Percentiles rank a stretch among this genome's conserved stretches.
Evolutionary conservation across 2,329 filamentous ascomycete species (phyloP).

Genomic region (Nakataea oryzae): DNA sequence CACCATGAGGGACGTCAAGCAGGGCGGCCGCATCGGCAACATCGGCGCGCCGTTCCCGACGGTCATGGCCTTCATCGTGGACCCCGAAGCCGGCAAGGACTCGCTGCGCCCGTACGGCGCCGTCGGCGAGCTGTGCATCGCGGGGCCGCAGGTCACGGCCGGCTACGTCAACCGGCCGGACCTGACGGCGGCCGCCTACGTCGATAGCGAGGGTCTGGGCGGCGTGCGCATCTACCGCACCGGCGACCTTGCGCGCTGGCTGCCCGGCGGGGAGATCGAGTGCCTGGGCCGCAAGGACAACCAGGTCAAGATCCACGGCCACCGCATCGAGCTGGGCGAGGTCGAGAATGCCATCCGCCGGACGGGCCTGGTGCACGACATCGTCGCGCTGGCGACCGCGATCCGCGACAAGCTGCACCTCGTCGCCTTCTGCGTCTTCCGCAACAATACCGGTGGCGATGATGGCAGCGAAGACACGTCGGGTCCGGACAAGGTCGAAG

Average conservation of each 20-base stretch:
- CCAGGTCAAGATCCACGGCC: slow-evolving; percentile 3
- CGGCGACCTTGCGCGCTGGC: slow-evolving; percentile 4
- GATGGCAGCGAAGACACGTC: not conserved
- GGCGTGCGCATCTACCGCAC: slow-evolving; percentile 8
- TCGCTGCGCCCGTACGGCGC: slow-evolving; percentile 8
- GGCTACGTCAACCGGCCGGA: slow-evolving; percentile 26
- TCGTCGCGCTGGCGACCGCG: not conserved
- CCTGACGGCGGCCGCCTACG: not conserved
- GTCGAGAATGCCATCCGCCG: slow-evolving; percentile 2
- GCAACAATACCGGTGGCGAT: not conserved
- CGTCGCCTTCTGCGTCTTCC: not conserved
- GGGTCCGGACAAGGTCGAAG: not conserved
- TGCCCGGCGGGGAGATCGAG: not conserved
- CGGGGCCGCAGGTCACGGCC: slow-evolving; percentile 31
- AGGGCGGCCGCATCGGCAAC: slow-evolving; percentile 5
- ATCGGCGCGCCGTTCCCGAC: slow-evolving; percentile 11
- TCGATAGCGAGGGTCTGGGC: slow-evolving; percentile 1
- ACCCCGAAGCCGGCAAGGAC: not conserved
- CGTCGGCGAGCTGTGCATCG: slow-evolving; percentile 28
- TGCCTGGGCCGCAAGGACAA: not conserved
- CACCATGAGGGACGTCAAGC: not conserved
- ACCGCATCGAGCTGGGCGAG: slow-evolving; percentile 2
- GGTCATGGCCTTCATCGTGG: slow-evolving; percentile 8
- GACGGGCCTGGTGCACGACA: not conserved
- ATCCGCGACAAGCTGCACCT: not conserved